Base-by-base conservation (phyloP, 2,329 filamentous ascomycete species). In the Rhexocercosporidium sp. region DNA sequence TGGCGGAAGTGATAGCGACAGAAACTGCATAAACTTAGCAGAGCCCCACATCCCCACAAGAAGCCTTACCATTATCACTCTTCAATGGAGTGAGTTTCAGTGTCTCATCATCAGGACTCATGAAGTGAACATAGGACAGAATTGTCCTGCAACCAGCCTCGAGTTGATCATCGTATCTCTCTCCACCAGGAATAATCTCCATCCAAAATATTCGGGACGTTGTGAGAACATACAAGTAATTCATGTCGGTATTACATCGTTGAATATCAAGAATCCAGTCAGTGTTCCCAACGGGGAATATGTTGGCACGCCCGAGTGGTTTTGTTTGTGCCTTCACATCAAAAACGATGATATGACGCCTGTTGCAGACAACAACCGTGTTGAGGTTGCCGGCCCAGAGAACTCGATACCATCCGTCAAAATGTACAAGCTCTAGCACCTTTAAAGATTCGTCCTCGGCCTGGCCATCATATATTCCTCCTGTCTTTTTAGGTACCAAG, bases 241-340 rank as follows among this genome's bases (percentile, higher is more conserved):
- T 79, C 5, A 80, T 78, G 62, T 83, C 79, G 2, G 77, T 73
- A 0, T 83, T 82, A 66, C 85, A 85, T 9, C 77, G 72, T 69
- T 82, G 82, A 1, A 89, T 74, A 72, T 91, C 85, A 66, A 93
- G 75, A 57, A 93, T 85, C 83, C 84, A 83, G 66, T 81, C 69
- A n/a, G 66, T 64, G 12, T 66, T 69, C 0, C 56, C 69, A 14
- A 29, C 27, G 4, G 68, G 34, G 1, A 75, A 56, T 2, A 77
- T 60, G 16, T 71, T 66, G 8, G 67, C 53, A 39, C 68, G 69
- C 8, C 66, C 49, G 3, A 78, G 51, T 22, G 69, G 72, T 18
- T 22, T 68, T 37, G 71, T 67, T 16, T 57, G 67, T 14, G 62
- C 65, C 25, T 72, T 74, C 1, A 77, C 22, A 66, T 77, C 72